phyloP scores from a whole-genome alignment of 176 grass and related monocot genomes.

The Oryza glumipatula region DNA sequence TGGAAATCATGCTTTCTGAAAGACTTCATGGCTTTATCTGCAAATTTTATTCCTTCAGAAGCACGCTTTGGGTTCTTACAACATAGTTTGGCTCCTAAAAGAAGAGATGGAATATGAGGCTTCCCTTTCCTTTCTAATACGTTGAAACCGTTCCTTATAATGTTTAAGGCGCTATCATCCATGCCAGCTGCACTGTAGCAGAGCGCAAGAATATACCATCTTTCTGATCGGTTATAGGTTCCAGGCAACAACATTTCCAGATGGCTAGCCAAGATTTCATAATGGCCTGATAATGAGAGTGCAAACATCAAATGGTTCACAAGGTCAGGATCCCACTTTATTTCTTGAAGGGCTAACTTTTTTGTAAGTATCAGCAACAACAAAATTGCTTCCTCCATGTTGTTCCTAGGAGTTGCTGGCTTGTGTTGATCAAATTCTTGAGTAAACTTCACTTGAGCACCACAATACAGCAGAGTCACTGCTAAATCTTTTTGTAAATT shows the following conservation, averaged over 20 bases:
- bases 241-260: slow-evolving; percentile 88
- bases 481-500: slow-evolving; percentile 87
- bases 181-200: slow-evolving; percentile 78
- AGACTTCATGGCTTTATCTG: slow-evolving; percentile 68
- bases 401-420: slow-evolving; percentile 47
- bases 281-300: slow-evolving; percentile 80
- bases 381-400: slow-evolving; percentile 80
- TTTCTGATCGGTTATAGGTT: slow-evolving; percentile 75
- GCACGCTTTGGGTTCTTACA: slow-evolving; percentile 72
- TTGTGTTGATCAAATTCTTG: slow-evolving; percentile 49
- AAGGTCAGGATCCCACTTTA: slow-evolving; percentile 84
- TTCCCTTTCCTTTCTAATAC: slow-evolving; percentile 79
- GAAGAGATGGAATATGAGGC: slow-evolving; percentile 82
- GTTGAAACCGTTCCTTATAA: slow-evolving; percentile 69
- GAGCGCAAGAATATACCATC: slow-evolving; percentile 95
- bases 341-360: slow-evolving; percentile 75
- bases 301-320: slow-evolving; percentile 88
- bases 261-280: slow-evolving; percentile 75
- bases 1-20: slow-evolving; percentile 62
- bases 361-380: slow-evolving; percentile 76
- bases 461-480: slow-evolving; percentile 79
- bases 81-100: slow-evolving; percentile 94
- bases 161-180: slow-evolving; percentile 86
- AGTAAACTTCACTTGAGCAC: slow-evolving; percentile 61
- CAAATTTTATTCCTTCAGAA: slow-evolving; percentile 82